Evolutionary conservation across 2,329 filamentous ascomycete genomes (phyloP), one percentile per base, ranked within the genome.

Genomic region (Clarireedia hainanense): DNA sequence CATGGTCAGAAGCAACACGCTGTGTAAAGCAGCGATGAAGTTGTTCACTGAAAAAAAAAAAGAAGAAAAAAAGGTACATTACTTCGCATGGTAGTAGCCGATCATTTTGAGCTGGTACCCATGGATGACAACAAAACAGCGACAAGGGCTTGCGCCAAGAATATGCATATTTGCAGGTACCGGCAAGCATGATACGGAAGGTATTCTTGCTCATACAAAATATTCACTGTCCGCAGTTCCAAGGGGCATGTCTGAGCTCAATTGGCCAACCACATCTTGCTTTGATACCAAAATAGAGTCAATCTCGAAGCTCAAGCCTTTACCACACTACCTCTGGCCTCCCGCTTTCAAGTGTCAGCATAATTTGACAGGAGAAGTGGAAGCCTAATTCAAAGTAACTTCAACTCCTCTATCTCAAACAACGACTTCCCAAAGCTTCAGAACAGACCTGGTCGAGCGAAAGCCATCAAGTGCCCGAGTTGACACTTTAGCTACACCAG

Each of bases 11-110:
- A 7, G 14, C 5, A 24, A 52, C 24, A 12, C 15, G 27, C 12
- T 27, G 10, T 23, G 45, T 54, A 54, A 54, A 54, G 52, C 52
- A 42, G 52, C 52, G 24, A 24, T 23, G 52, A 20, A 26, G 23
- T 37, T 17, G 10, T 30, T 10, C 20, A 9, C 43, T n/a, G 14
- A 5, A 30, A 30, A 30, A 30, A 30, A 9, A 9, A 30, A 30
- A 9, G 3, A 30, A 30, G 3, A 3, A 20, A 20, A 20, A 20
- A 20, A 20, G 20, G 20, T 20, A 20, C 20, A 20, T 20, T 20
- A 20, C 20, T 20, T 20, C 20, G 20, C 20, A 20, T 20, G 20
- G 27, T 30, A 30, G 27, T 30, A 30, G 27, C 10, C 7, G 27
- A 10, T 30, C 27, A 30, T 30, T 30, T 30, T 30, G 27, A 30